Conservation (phyloP, 2,329 filamentous ascomycete genomes). For the Nemania sp. region DNA sequence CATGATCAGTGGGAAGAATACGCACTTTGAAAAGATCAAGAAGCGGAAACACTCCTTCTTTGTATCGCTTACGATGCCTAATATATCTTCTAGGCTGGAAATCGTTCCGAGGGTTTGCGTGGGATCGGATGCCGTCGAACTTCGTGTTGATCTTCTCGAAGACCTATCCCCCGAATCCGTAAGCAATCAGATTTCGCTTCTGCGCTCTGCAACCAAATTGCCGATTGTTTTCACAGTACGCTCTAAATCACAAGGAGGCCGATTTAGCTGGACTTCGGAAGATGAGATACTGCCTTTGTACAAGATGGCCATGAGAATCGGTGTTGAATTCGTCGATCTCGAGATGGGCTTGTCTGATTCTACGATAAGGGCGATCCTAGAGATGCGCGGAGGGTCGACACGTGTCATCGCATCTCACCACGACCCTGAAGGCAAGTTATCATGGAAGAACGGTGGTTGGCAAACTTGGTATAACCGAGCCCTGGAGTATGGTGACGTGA, state of each 20-base stretch:
- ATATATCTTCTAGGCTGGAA: slow-evolving; percentile 65
- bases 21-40: slow-evolving; percentile 58
- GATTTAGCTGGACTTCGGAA: slow-evolving; percentile 76
- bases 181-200: slow-evolving; percentile 75
- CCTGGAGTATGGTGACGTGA: slow-evolving; percentile 85
- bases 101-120: slow-evolving; percentile 74
- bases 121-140: slow-evolving; percentile 89
- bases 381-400: slow-evolving; percentile 68
- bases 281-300: slow-evolving; percentile 77
- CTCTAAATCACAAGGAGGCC: slow-evolving; percentile 82
- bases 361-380: slow-evolving; percentile 70
- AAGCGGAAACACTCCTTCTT: slow-evolving; percentile 83
- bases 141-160: slow-evolving; percentile 87
- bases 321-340: slow-evolving; percentile 89
- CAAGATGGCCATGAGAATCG: slow-evolving; percentile 75
- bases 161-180: slow-evolving; percentile 78
- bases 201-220: slow-evolving; percentile 71
- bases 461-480: slow-evolving; percentile 87
- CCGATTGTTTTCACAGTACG: slow-evolving; percentile 93
- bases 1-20: slow-evolving; percentile 66
- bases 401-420: slow-evolving; percentile 95
- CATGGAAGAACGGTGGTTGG: slow-evolving; percentile 94
- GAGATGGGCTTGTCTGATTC: slow-evolving; percentile 84
- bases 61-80: slow-evolving; percentile 83
- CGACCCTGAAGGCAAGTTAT: slow-evolving; percentile 76